Evolutionary conservation across 331 rosid genomes (phyloP).

Genomic region (Telfairia occidentalis): DNA sequence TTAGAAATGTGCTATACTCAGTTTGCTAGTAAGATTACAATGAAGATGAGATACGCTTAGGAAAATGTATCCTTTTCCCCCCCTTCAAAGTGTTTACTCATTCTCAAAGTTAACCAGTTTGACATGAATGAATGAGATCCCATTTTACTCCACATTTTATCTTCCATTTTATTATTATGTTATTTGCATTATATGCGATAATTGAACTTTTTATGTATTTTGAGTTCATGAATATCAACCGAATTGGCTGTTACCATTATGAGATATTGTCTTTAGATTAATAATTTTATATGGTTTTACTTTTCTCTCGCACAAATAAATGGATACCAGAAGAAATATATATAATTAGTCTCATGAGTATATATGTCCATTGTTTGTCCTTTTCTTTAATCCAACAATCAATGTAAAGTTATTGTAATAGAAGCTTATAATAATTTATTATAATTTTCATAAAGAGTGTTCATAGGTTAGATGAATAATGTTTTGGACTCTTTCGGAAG

Average conservation of each 20-base stretch:
- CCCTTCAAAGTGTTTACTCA: not conserved
- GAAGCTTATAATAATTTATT: too few relatives aligned
- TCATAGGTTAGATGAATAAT: too few relatives aligned
- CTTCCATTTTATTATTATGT: not conserved
- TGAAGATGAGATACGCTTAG: not conserved
- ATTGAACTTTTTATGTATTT: not conserved
- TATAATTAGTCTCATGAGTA: too few relatives aligned
- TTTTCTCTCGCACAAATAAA: too few relatives aligned
- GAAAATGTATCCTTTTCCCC: not conserved
- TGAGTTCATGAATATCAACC: not conserved
- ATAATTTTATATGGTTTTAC: too few relatives aligned
- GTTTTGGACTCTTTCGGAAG: too few relatives aligned
- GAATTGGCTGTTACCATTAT: not conserved
- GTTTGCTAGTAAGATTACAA: slow-evolving; percentile 1
- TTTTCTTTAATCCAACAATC: too few relatives aligned
- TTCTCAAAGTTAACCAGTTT: not conserved
- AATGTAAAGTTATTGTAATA: too few relatives aligned
- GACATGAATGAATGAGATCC: not conserved
- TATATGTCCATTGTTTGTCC: too few relatives aligned
- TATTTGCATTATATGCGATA: not conserved
- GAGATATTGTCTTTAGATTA: not conserved
- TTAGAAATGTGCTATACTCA: slow-evolving; percentile 3
- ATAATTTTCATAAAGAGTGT: too few relatives aligned
- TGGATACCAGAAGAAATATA: too few relatives aligned
- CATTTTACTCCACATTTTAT: not conserved